A percentile compares a stretch with the other conserved stretches of the same genome.
phyloP scores from a whole-genome alignment of 2,329 filamentous ascomycete species.

The Apiospora kogelbergensis region DNA sequence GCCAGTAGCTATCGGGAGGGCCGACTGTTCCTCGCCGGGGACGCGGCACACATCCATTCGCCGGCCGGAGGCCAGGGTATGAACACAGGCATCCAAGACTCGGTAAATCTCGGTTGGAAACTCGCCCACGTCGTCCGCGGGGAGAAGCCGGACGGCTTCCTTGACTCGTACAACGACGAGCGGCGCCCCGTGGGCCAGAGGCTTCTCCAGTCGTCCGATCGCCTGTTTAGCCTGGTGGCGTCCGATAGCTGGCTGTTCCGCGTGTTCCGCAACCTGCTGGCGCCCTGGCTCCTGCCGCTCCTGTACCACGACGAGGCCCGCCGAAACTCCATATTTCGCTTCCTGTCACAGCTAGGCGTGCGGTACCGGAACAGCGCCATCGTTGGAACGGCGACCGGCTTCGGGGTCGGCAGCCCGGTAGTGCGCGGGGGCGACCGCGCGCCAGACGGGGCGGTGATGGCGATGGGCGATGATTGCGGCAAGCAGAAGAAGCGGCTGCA shows the following conservation, averaged over 20 bases:
- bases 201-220: constrained; percentile 42
- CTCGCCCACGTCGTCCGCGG: constrained; percentile 41
- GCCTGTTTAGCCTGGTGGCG: constrained; percentile 37
- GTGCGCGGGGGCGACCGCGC: constrained; percentile 48
- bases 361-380: constrained; percentile 41
- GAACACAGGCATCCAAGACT: constrained; percentile 56
- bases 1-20: constrained; percentile 40
- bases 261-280: constrained; percentile 37
- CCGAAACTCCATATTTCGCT: constrained; percentile 29
- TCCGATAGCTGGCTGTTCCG: constrained; percentile 35
- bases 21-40: constrained; percentile 54
- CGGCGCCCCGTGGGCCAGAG: constrained; percentile 45
- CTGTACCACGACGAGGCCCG: constrained; percentile 24
- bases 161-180: constrained; percentile 49
- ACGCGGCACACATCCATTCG: constrained; percentile 57
- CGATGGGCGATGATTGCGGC: constrained; percentile 9
- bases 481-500: constrained; percentile 22
- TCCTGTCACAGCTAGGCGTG: constrained; percentile 42
- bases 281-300: constrained; percentile 38
- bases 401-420: constrained; percentile 19
- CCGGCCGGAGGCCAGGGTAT: constrained; percentile 58
- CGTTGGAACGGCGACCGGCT: constrained; percentile 31
- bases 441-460: constrained; percentile 35
- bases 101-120: constrained; percentile 56
- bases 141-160: constrained; percentile 34